Evolutionary conservation across 2,329 filamentous ascomycete species (phyloP), one percentile per base, ranked within the genome.

Genomic region (Xylariaceae sp.): DNA sequence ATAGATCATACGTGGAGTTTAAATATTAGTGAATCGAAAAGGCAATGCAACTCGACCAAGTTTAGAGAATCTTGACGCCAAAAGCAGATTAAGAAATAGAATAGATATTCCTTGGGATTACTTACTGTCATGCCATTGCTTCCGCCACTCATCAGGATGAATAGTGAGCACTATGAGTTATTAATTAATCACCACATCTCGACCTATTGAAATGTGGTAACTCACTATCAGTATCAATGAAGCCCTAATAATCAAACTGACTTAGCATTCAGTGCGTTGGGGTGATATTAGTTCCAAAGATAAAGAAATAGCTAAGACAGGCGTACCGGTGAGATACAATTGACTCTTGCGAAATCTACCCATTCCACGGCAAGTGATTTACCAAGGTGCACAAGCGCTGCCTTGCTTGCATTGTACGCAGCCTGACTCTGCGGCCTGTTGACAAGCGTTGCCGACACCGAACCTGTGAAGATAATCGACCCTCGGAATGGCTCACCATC

Each of bases 391-490:
- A 76, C 67, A 0, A 75, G 73, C 0, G 71, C 77, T 0, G 74
- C 76, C 56, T 78, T 79, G 51, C 70, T 74, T 4, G 75, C 71
- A 53, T 78, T 78, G 52, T 77, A 78, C 2, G 73, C 74, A 50
- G 66, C 76, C 68, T 68, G 74, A 61, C 69, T 77, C 66, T 75
- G 73, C 3, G 74, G 74, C 23, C 76, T 61, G 45, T 76, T 75
- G 40, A 76, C 73, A 16, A 79, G 67, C 16, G 74, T 70, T 0
- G 72, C 73, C 19, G 74, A 75, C 18, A 75, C 72, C 23, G 64
- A 75, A 3, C 69, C 76, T 12, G 69, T 78, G 65, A 73, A 77
- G 58, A 75, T 75, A 64, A 74, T 74, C 62, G 63, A 74, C 1
- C 65, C 71, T 21, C 70, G 71, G 43, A 62, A 68, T 60, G 55